These are phyloP conservation scores for Entophlyctis luteolus DNA, from an alignment of 192 early-diverging fungal species.

Conservation along the genomic window DNA sequence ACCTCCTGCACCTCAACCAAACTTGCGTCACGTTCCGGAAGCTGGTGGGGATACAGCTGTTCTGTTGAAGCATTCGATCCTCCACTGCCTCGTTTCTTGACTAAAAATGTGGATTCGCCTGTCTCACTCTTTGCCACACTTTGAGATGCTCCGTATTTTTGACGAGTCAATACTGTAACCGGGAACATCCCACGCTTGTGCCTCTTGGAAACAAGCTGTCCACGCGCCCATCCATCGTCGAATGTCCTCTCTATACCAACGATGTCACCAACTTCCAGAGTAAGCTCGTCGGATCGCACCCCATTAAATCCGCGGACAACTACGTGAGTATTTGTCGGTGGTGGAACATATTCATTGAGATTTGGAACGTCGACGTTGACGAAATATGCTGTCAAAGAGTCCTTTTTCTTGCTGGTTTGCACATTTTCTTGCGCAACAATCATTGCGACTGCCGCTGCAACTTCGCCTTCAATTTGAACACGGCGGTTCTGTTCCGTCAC, in stretches of 20 bases:
- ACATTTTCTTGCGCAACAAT: slow-evolving; percentile 3
- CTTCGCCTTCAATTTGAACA: slow-evolving; percentile 5
- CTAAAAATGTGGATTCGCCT: slow-evolving; percentile 11
- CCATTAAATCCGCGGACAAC: slow-evolving; percentile 36
- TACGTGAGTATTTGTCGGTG: slow-evolving; percentile 51
- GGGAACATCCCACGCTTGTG: slow-evolving; percentile 52
- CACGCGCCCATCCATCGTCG: slow-evolving; percentile 52
- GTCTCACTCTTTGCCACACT: slow-evolving; percentile 28
- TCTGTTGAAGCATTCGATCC: neutral
- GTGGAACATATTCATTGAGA: slow-evolving; percentile 40
- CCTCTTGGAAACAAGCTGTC: slow-evolving; percentile 45
- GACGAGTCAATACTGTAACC: slow-evolving; percentile 41
- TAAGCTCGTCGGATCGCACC: slow-evolving; percentile 41
- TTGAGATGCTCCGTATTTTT: slow-evolving; percentile 48
- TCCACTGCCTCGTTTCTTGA: neutral
- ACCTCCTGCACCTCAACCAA: neutral
- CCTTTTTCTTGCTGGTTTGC: neutral
- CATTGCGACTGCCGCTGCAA: slow-evolving; percentile 28
- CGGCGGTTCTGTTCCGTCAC: neutral
- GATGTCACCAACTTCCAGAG: slow-evolving; percentile 49
- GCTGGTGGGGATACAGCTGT: slow-evolving; percentile 20
- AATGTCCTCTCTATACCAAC: slow-evolving; percentile 52
- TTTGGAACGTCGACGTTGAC: slow-evolving; percentile 43
- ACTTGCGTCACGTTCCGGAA: slow-evolving; percentile 14
- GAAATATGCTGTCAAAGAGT: slow-evolving; percentile 4